A percentile compares a stretch with the other conserved stretches of the same genome.
These are phyloP conservation scores for Mrakia gelida DNA, from an alignment of 768 basidiomycete species.

Conservation along the genomic window DNA sequence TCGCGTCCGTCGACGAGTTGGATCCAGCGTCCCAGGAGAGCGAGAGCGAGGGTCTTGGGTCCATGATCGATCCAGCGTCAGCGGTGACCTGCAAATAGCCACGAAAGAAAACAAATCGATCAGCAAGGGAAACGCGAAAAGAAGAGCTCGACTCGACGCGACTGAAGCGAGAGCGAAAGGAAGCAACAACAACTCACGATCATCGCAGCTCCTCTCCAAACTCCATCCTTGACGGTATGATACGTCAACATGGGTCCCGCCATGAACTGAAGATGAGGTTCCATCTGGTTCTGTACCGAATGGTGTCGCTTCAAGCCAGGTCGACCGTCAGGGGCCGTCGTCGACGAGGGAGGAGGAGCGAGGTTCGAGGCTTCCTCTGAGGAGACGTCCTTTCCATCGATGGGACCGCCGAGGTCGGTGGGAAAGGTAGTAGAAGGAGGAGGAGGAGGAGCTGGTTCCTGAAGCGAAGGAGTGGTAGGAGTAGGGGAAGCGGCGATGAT, in stretches of 20 bases:
- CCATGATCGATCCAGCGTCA: slow-evolving; percentile 38
- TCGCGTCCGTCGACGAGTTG: slow-evolving; percentile 40
- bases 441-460: neutral
- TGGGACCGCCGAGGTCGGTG: neutral
- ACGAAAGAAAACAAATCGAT: neutral
- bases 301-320: slow-evolving; percentile 21
- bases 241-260: slow-evolving; percentile 60
- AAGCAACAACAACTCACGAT: slow-evolving; percentile 48
- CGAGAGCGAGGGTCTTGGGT: slow-evolving; percentile 35
- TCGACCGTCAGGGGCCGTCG: neutral
- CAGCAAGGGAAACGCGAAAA: neutral
- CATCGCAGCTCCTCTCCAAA: slow-evolving; percentile 81
- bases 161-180: neutral
- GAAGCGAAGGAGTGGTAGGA: neutral
- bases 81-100: slow-evolving; percentile 47
- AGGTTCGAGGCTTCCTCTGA: neutral
- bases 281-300: slow-evolving; percentile 20
- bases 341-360: neutral
- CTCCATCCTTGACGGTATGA: slow-evolving; percentile 73
- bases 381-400: neutral
- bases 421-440: neutral
- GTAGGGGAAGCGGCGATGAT: neutral
- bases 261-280: slow-evolving; percentile 31
- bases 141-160: neutral
- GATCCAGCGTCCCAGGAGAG: slow-evolving; percentile 40